Conservation (phyloP, 192 early-diverging fungal species). For the Mortierella alpina region DNA sequence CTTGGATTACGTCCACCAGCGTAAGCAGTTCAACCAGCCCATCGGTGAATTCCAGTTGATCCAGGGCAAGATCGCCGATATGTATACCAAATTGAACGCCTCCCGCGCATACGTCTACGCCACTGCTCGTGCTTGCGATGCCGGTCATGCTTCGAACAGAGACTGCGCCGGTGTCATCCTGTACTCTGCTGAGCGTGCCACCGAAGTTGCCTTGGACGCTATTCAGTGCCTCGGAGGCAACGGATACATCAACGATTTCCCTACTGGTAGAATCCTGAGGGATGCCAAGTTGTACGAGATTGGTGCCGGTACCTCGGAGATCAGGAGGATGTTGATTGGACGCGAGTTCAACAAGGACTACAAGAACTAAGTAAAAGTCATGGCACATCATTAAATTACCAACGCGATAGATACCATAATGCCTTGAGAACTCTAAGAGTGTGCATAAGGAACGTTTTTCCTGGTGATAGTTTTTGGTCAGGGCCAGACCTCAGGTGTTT, state of each 20-base stretch:
- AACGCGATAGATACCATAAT: constrained; percentile 7
- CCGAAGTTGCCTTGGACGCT: constrained; percentile 91
- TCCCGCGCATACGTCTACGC: constrained; percentile 92
- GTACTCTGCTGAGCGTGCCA: constrained; percentile 94
- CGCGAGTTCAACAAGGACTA: constrained; percentile 80
- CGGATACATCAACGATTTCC: constrained; percentile 95
- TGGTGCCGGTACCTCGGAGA: constrained; percentile 96
- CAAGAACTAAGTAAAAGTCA: constrained; percentile 25
- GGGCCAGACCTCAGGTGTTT: neutral
- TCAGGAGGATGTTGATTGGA: constrained; percentile 92
- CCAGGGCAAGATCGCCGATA: constrained; percentile 96
- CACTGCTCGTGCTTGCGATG: constrained; percentile 88
- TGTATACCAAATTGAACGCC: constrained; percentile 96
- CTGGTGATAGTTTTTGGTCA: too few relatives aligned
- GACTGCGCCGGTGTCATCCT: constrained; percentile 96
- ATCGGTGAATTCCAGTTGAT: constrained; percentile 93
- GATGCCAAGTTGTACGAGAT: constrained; percentile 98
- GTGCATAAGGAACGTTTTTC: too few relatives aligned
- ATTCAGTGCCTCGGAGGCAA: constrained; percentile 96
- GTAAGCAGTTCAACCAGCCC: constrained; percentile 86
- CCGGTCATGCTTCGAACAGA: constrained; percentile 81
- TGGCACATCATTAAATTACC: constrained; percentile 1
- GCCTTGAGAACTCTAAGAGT: neutral
- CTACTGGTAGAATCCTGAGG: constrained; percentile 86
- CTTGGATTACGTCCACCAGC: constrained; percentile 86